Base-by-base conservation (phyloP, 1,284 basidiomycete genomes). In the Microstroma glucosiphilum region DNA sequence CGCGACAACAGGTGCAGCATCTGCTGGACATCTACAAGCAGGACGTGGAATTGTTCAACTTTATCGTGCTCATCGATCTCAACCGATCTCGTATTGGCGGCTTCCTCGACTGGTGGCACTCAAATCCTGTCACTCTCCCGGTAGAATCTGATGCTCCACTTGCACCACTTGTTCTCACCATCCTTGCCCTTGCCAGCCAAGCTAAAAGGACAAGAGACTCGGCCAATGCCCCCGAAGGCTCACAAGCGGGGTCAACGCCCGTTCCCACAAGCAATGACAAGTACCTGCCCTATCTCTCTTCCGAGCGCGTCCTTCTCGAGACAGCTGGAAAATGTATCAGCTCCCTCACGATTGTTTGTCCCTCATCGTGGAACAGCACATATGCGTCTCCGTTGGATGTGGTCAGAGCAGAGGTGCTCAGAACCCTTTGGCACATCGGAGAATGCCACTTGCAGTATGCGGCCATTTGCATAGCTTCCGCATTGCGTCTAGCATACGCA, bases 61-160 rank as follows among this genome's bases (percentile, higher is more conserved):
- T 70, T 46, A 62, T 69, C 26, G 68, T 70, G 13, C 60, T 70
- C 23, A 69, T 73, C 30, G 67, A 71, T 57, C 66, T 75, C 62
- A 69, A 72, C 65, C 65, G 67, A 42, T 62, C 72, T 8, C 65
- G 73, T 41, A 68, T 75, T 42, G 64, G 68, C 60, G 65, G 63
- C 58, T 72, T 72, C 62, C 63, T 72, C 1, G 60, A 65, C 48
- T 75, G 73, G 73, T 75, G 69, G 68, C 71, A 75, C 23, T 67
- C 63, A 53, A 68, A 70, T 40, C 70, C 68, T n/a, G 66, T 65
- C 53, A 70, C 66, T 26, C 66, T 75, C 62, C 73, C 71, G 26
- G n/a, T 23, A 7, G 46, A 48, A 4, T 64, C 70, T n/a, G 73
- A 75, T 43, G 68, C 73, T 46, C 68, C 70, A 1, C 62, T 75